A percentile compares a stretch with the other conserved stretches of the same genome.
These are phyloP conservation scores for Biscutella auriculata DNA, from an alignment of 441 rosid species.

Conservation along the genomic window DNA sequence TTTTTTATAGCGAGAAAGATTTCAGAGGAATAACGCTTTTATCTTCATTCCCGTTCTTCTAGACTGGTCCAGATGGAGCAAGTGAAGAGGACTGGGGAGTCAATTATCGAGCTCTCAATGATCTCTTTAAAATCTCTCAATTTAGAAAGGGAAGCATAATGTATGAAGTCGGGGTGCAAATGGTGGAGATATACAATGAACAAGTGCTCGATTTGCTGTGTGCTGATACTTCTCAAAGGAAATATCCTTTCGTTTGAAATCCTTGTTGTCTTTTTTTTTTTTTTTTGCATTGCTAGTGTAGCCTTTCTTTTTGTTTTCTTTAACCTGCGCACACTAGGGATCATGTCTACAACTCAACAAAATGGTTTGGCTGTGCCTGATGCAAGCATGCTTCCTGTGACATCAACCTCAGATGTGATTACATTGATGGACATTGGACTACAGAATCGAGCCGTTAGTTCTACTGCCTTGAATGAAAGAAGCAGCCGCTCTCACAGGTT, in stretches of 20 bases:
- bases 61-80: slow-evolving; percentile 42
- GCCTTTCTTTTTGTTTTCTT: slow-evolving; percentile 21
- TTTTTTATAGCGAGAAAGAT: not conserved
- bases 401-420: slow-evolving; percentile 41
- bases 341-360: slow-evolving; percentile 27
- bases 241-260: slow-evolving; percentile 39
- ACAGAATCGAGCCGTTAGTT: slow-evolving; percentile 38
- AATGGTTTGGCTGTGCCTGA: slow-evolving; percentile 61
- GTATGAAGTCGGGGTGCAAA: slow-evolving; percentile 58
- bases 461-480: slow-evolving; percentile 56
- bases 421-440: slow-evolving; percentile 43
- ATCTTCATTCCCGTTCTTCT: not conserved
- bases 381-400: slow-evolving; percentile 50
- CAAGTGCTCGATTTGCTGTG: slow-evolving; percentile 59
- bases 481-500: slow-evolving; percentile 73
- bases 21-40: not conserved
- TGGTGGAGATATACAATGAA: slow-evolving; percentile 67
- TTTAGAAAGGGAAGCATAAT: slow-evolving; percentile 29
- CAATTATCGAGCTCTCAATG: slow-evolving; percentile 45
- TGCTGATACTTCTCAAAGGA: slow-evolving; percentile 34
- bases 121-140: slow-evolving; percentile 48
- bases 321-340: slow-evolving; percentile 48
- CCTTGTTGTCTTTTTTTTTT: not conserved
- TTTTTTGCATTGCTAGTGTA: not conserved
- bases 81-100: slow-evolving; percentile 53